Base-by-base conservation (phyloP, 2,329 filamentous ascomycete species). In the Fusarium pseudocircinatum region DNA sequence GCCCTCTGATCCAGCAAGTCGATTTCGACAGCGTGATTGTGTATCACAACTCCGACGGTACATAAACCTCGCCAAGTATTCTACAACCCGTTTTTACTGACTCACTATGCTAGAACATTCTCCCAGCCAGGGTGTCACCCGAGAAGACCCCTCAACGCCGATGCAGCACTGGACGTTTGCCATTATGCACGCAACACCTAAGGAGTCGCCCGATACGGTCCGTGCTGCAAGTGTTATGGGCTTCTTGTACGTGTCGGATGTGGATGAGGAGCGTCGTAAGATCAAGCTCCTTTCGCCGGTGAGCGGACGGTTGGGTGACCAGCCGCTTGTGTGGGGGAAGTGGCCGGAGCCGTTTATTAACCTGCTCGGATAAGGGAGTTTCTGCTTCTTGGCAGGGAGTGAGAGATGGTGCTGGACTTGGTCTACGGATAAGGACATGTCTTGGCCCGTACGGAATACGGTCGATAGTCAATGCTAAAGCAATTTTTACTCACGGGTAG, bases 201-300 rank as follows among this genome's bases (percentile, higher is more conserved):
- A 89, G 52, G 94, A 96, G 69, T 84, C 88, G 2, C 88, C 92
- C 12, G 91, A 94, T 53, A 88, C 90, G 3, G 91, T 98, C 49
- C 89, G 94, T 18, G 92, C 95, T 75, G 91, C 95, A 13, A 93
- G 92, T 63, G 91, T 98, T 36, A 93, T 97, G 88, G 96, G 96
- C 0, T 99, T 97, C 79, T 88, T 98, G 36, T 98, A 97, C 78
- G 93, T 98, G 22, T 92, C 94, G 2, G 94, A 97, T 70, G 94
- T 98, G 8, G 95, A 99, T 78, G 93, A 94, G 79, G 92, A 93
- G 76, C 93, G 93, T 81, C 91, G 91, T 74, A 93, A 93, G 80
- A 86, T 98, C 37, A 93, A 94, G 78, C 86, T 98, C 26, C 84
- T 99, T 66, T 92, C 94, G 24, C 96, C 96, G 4, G 91, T 97